phyloP scores from a whole-genome alignment of 2,329 filamentous ascomycete genomes.

The Ophiocordyceps camponoti-rufipedis region DNA sequence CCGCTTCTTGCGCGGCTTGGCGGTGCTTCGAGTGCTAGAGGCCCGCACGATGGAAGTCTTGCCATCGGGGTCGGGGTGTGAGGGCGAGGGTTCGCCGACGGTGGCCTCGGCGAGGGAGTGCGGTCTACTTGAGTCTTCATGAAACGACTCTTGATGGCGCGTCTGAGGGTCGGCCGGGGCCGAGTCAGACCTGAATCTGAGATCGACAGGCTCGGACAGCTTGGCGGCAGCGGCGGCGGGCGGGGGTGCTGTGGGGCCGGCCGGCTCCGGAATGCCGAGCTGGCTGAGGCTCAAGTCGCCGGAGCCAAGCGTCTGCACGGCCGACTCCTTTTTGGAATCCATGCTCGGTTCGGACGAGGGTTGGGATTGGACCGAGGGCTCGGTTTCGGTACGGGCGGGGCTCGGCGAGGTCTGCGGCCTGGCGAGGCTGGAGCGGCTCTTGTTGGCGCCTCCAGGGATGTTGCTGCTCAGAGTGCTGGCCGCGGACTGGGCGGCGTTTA shows the following conservation, averaged over 20 bases:
- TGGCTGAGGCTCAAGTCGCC: constrained; percentile 83
- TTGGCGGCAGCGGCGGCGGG: constrained; percentile 24
- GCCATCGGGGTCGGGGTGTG: constrained; percentile 43
- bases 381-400: constrained; percentile 20
- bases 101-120: constrained; percentile 32
- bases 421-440: constrained; percentile 11
- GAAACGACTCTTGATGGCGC: constrained; percentile 9
- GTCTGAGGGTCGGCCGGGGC: constrained; percentile 30
- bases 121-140: constrained; percentile 22
- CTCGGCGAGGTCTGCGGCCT: constrained; percentile 9
- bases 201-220: constrained; percentile 29
- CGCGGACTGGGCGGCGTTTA: constrained; percentile 85
- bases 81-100: constrained; percentile 43
- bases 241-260: constrained; percentile 34
- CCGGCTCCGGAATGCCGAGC: constrained; percentile 55
- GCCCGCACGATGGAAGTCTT: constrained; percentile 42
- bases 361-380: constrained; percentile 15
- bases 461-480: constrained; percentile 58
- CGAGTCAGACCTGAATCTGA: constrained; percentile 35
- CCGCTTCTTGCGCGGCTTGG: constrained; percentile 50
- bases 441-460: constrained; percentile 42
- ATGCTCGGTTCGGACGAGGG: constrained; percentile 14
- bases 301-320: constrained; percentile 74
- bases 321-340: constrained; percentile 50
- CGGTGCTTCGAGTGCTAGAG: constrained; percentile 47